Evolutionary conservation across 495 filamentous ascomycete species (phyloP), one percentile per base, ranked within the genome.

Genomic region (Hypoxylon cercidicola): DNA sequence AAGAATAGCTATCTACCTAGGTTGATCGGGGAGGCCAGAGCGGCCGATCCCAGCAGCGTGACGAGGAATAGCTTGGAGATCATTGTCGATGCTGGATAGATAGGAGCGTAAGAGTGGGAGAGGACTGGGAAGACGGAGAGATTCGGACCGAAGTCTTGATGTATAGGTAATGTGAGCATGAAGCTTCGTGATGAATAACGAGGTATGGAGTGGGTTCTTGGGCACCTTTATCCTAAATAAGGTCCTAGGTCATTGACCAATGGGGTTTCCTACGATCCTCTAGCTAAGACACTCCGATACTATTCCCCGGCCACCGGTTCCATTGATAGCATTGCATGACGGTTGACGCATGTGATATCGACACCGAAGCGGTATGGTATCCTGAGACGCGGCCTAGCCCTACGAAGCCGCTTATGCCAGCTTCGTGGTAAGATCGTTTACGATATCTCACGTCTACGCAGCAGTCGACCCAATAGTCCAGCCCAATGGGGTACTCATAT

Each of bases 1-100:
- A 11, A 48, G 45, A n/a, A 34, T 3, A 41, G 4, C 25, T 55
- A 55, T n/a, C n/a, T n/a, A n/a, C 51, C 37, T 55, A n/a, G n/a
- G 37, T 32, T 55, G 23, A 44, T 44, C n/a, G 51, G 51, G 7
- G 37, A 28, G 12, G 51, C 51, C 7, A 55, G 35, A n/a, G 37
- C 12, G 11, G 13, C 20, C 8, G 39, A 10, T n/a, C 37, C 51
- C 37, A 55, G 35, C 8, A 55, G 7, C 13, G 37, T 25, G 21
- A 40, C 23, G 51, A 55, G 12, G 37, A 55, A 21, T 5, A 39
- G 13, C 13, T 55, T 23, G 21, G 23, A 43, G 12, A 55, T 19
- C 51, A 55, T 55, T 6, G 49, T 53, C 0, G 10, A 2, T 21
- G 23, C 12, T 23, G 9, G 19, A 45, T 45, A 23, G 43, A 23